These are phyloP conservation scores for Zostera marina DNA, from an alignment of 116 monocot genomes.

Conservation along the genomic window DNA sequence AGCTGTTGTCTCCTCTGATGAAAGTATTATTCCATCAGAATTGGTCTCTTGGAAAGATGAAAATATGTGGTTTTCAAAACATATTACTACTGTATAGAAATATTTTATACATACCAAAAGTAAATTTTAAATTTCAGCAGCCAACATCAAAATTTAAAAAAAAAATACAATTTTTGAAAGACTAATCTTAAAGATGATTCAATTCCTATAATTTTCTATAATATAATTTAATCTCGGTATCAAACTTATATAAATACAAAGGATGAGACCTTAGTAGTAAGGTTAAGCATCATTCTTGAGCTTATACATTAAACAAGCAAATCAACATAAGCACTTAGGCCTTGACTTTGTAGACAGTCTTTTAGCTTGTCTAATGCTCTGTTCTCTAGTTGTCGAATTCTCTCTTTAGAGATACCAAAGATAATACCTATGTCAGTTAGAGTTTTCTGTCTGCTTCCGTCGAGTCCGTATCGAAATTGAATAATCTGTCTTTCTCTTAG, in stretches of 20 bases:
- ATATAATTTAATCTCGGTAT: too few species aligned
- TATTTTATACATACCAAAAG: too few species aligned
- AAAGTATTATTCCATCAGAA: slow-evolving; percentile 51
- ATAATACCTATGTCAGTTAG: slow-evolving; percentile 55
- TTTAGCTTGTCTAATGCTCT: slow-evolving; percentile 61
- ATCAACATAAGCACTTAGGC: slow-evolving; percentile 32
- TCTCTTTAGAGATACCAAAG: slow-evolving; percentile 59
- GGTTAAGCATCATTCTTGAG: too few species aligned
- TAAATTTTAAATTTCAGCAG: too few species aligned
- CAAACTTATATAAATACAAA: too few species aligned
- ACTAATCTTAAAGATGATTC: too few species aligned
- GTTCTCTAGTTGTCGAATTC: slow-evolving; percentile 65
- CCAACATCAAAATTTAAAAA: too few species aligned
- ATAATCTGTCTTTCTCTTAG: slow-evolving; percentile 76
- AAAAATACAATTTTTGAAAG: too few species aligned
- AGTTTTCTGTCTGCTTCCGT: slow-evolving; percentile 28
- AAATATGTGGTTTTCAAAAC: too few species aligned
- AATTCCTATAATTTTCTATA: too few species aligned
- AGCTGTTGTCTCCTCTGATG: slow-evolving; percentile 57
- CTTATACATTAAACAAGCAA: slow-evolving; percentile 15
- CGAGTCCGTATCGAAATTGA: slow-evolving; percentile 42
- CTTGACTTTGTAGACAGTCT: slow-evolving; percentile 23
- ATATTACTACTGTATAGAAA: too few species aligned
- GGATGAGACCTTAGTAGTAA: too few species aligned
- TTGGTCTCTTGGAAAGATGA: slow-evolving; percentile 52